Evolutionary conservation across 129 eudicot species (phyloP), one percentile per base, ranked within the genome.

Genomic region (Artemisia annua): DNA sequence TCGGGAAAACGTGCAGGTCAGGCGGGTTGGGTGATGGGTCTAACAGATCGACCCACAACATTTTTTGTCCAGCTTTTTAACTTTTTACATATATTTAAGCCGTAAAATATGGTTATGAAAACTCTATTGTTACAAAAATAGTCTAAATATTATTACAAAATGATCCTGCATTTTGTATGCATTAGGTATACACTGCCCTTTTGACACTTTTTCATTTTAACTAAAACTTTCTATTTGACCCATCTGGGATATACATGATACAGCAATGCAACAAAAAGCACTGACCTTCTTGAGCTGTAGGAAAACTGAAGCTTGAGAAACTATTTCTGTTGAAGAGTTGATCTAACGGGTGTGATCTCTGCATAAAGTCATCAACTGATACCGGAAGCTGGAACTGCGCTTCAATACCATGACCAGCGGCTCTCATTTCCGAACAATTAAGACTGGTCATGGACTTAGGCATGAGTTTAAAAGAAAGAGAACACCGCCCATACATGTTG

Each of bases 361-460:
- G 99, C 99, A 94, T 94, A 72, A 90, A 94, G 76, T 88, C 97
- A 79, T 94, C 97, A 68, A 94, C 97, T 28, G 94, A 83, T n/a
- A 94, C 85, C 5, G 99, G 97, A 78, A 88, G 82, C 91, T 90
- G 96, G 71, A 94, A 94, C 67, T 90, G 99, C 61, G 99, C 84
- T 82, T 94, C 99, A 67, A 94, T 91, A 48, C 97, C 99, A 79
- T 94, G 96, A 63, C 99, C 99, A 66, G 97, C 99, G 8, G 96
- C 97, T 78, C 96, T 84, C 99, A 94, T 94, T 78, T 94, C 99
- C n/a, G 97, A 84, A 83, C 97, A 94, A 71, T 70, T 87, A 14
- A 94, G 85, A 78, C 83, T 90, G 30, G 88, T 85, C 99, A 88
- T 90, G 44, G 99, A 88, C 79, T 94, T 90, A n/a, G 99, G 97